phyloP scores from a whole-genome alignment of 164 flowering plant genomes.

The Dillenia suffruticosa region DNA sequence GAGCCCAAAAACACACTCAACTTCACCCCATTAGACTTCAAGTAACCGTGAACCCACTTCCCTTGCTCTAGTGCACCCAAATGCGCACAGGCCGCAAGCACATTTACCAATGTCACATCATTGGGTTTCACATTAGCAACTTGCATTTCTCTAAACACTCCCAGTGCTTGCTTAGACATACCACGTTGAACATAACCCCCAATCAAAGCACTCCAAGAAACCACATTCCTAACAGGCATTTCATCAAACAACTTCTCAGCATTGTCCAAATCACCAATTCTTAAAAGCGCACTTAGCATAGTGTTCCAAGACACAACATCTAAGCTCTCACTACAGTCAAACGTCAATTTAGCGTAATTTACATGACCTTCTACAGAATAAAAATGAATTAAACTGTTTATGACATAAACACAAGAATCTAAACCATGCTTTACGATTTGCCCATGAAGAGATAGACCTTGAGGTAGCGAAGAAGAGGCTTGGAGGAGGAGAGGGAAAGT shows the following conservation, averaged over 20 bases:
- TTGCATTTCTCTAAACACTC: constrained; percentile 20
- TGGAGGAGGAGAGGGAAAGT: constrained; percentile 25
- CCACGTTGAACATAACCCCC: constrained; percentile 28
- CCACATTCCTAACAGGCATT: constrained; percentile 27
- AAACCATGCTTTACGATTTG: constrained; percentile 22
- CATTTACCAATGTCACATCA: constrained; percentile 26
- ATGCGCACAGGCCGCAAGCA: constrained; percentile 24
- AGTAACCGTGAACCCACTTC: constrained; percentile 30
- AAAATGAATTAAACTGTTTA: constrained; percentile 22
- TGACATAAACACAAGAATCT: constrained; percentile 13
- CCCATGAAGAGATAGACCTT: constrained; percentile 22
- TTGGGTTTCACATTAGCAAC: constrained; percentile 15
- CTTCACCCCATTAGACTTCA: constrained; percentile 19
- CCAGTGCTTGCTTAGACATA: constrained; percentile 19
- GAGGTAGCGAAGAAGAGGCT: constrained; percentile 18
- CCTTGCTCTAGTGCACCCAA: constrained; percentile 29
- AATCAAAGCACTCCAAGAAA: constrained; percentile 35
- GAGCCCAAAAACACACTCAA: constrained; percentile 25
- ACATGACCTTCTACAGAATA: constrained; percentile 13
- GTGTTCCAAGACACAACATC: constrained; percentile 38
- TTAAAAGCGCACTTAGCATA: constrained; percentile 22
- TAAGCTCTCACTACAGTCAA: constrained; percentile 5
- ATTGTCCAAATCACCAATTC: constrained; percentile 10
- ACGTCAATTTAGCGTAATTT: constrained; percentile 13
- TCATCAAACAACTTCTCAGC: constrained; percentile 22